Base-by-base conservation (phyloP, 2,329 filamentous ascomycete genomes). In the Allantophomopsis lycopodina region DNA sequence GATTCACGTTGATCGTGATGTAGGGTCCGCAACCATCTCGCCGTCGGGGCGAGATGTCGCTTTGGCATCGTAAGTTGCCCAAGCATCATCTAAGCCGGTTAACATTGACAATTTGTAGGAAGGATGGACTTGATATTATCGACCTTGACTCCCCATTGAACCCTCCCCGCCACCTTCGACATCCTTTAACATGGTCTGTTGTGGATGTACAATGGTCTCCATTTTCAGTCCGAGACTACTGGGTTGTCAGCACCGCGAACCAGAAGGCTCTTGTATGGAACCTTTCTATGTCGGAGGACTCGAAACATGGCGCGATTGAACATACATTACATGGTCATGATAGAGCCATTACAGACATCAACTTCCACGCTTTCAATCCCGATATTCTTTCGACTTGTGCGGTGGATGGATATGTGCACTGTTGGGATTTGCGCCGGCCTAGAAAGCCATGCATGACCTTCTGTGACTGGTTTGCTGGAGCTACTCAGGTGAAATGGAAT, bases 151-250 rank as follows among this genome's bases (percentile, higher is more conserved):
- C 79, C 10, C 86, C 86, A 1, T 91, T 87, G 55, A 91, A 82
- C 43, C 81, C 83, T 8, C 89, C 89, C 14, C 80, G 87, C 14
- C 81, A 87, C 51, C 70, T 95, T 49, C 82, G 82, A 45, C 85
- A 94, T 60, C 82, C 85, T 40, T 79, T 86, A 34, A 82, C 85
- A n/a, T 95, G 88, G 86, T 78, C 94, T 38, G 88, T 94, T 5
- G 87, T 89, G 10, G 89, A 95, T 59, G 88, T 94, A 21, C 89
- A 95, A 60, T 95, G 89, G 89, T 94, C 86, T 10, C 89, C 89
- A 1, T 94, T 95, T 57, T 83, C 88, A 11, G 76, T 74, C 15
- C 76, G 88, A 36, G 84, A 94, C 57, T 88, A 88, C 52, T 95
- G 89, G 88, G 82, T 95, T 14, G 84, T 86, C 30, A 94, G 86